Conservation (phyloP, 2,329 filamentous ascomycete species). For the Fusarium penzigii region DNA sequence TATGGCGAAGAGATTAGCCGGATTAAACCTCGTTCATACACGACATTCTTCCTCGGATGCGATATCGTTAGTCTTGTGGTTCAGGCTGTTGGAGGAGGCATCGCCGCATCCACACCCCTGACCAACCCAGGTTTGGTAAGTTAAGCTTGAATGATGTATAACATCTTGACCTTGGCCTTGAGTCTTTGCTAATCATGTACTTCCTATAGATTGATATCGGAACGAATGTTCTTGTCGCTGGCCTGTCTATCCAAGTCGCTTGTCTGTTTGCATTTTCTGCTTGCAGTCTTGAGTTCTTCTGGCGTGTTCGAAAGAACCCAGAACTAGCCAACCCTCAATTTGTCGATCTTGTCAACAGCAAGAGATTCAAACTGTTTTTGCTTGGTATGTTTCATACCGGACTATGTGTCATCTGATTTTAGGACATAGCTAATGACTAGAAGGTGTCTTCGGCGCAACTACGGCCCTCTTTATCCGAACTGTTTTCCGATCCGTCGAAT, state of each 20-base stretch:
- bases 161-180: no score
- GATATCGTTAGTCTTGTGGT: slow-evolving; percentile 18
- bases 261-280: slow-evolving; percentile 17
- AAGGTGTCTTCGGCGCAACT: slow-evolving; percentile 2
- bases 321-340: slow-evolving; percentile 10
- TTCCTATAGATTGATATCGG: slow-evolving; percentile 9
- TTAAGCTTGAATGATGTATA: no score
- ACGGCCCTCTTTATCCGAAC: slow-evolving; percentile 15
- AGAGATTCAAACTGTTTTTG: slow-evolving; percentile 11
- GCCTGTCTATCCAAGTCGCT: slow-evolving; percentile 17
- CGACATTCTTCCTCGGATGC: slow-evolving; percentile 17
- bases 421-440: no score
- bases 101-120: slow-evolving; percentile 18
- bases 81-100: slow-evolving; percentile 18
- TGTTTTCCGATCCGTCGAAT: slow-evolving; percentile 17
- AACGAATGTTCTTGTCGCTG: slow-evolving; percentile 20
- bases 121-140: slow-evolving; percentile 13
- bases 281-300: slow-evolving; percentile 18
- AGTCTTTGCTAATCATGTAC: background rate
- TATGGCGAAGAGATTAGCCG: slow-evolving; percentile 13
- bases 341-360: slow-evolving; percentile 10
- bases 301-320: slow-evolving; percentile 14
- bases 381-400: slow-evolving; percentile 3
- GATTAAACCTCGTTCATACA: slow-evolving; percentile 15
- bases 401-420: no score